phyloP scores from a whole-genome alignment of 1,139 yeast genomes.

The Kodamaea ohmeri region DNA sequence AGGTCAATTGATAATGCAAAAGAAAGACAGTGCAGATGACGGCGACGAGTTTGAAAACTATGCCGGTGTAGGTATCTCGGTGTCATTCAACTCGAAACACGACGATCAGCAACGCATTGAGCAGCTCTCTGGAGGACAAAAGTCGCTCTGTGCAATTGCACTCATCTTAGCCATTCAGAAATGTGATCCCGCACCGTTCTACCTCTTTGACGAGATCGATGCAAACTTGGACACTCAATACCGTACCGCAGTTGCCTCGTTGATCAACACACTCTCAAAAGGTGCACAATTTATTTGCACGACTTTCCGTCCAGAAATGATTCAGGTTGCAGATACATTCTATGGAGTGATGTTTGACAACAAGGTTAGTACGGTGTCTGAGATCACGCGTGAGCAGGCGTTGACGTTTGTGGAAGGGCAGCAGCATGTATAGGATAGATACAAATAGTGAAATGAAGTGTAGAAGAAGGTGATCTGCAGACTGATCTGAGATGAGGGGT shows the following conservation, averaged over 20 bases:
- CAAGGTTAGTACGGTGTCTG: conserved; percentile 76
- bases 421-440: conserved; percentile 15
- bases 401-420: conserved; percentile 76
- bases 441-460: neutral
- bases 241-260: conserved; percentile 79
- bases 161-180: conserved; percentile 89
- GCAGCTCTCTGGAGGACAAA: conserved; percentile 95
- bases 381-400: conserved; percentile 72
- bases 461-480: neutral
- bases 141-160: conserved; percentile 91
- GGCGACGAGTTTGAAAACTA: conserved; percentile 53
- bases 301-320: conserved; percentile 91
- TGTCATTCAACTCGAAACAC: conserved; percentile 82
- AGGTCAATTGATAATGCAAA: conserved; percentile 71
- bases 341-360: conserved; percentile 85
- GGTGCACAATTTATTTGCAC: conserved; percentile 92
- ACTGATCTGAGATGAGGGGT: no score
- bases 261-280: conserved; percentile 62
- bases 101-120: conserved; percentile 89
- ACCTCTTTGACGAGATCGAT: conserved; percentile 92
- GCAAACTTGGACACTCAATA: conserved; percentile 94
- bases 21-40: conserved; percentile 23
- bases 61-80: conserved; percentile 81
- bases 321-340: conserved; percentile 80
- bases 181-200: conserved; percentile 97